These are phyloP conservation scores for Phytomonas sp. DNA, from an alignment of 208 protist species.

Conservation along the genomic window DNA sequence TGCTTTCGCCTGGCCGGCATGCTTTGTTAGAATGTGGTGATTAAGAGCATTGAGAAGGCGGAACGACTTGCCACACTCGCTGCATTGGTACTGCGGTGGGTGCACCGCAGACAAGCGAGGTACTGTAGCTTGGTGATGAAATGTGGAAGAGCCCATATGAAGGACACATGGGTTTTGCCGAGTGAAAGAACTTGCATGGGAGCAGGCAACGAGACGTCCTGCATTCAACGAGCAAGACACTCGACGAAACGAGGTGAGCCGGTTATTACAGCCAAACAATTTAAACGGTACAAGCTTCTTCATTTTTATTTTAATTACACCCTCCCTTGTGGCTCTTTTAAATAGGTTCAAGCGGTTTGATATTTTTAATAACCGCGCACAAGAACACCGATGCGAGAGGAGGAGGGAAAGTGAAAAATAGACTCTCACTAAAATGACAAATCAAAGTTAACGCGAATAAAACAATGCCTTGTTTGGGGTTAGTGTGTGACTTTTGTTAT, in stretches of 20 bases:
- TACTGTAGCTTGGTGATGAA: neutral
- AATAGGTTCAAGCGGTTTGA: neutral
- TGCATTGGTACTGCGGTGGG: slow-evolving; percentile 52
- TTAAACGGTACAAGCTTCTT: neutral
- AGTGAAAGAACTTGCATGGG: neutral
- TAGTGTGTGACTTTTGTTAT: neutral
- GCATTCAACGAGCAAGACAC: neutral
- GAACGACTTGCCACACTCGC: slow-evolving; percentile 77
- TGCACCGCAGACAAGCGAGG: slow-evolving; percentile 2
- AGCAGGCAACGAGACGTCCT: neutral
- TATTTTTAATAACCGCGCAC: neutral
- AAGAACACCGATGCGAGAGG: neutral
- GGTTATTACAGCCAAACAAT: neutral
- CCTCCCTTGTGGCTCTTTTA: neutral
- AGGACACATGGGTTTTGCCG: neutral
- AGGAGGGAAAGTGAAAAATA: neutral
- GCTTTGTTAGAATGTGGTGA: slow-evolving; percentile 85
- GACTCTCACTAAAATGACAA: neutral
- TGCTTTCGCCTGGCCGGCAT: slow-evolving; percentile 62
- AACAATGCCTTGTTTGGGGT: neutral
- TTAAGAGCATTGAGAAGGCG: slow-evolving; percentile 81
- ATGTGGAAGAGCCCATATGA: neutral
- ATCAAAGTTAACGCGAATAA: neutral
- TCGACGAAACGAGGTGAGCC: neutral
- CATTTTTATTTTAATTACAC: neutral